Evolutionary conservation across 2,329 filamentous ascomycete genomes (phyloP), one percentile per base, ranked within the genome.

Genomic region (Fusarium ramigenum): DNA sequence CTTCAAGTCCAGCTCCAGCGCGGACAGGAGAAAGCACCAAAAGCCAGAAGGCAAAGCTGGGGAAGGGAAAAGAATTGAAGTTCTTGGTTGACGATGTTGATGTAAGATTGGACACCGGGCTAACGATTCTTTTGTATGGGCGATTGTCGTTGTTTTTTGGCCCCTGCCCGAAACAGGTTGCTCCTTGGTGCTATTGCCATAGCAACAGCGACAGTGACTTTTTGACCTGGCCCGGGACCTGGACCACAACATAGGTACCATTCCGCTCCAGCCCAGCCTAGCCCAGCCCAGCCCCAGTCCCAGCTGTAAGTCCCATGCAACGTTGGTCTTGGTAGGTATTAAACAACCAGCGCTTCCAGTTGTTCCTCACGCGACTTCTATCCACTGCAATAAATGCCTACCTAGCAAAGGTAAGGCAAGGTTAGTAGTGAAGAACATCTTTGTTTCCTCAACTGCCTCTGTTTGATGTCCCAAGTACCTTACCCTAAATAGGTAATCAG

Each of bases 131-230:
- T 67, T 67, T 67, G 65, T 67, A 67, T 67, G 63, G 63, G n/a
- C 63, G 39, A 47, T 69, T 63, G 30, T 46, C 40, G 66, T 69
- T 69, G 66, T 69, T 69, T 68, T 69, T 44, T 40, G 67, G 67
- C 58, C 70, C 70, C 74, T 63, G 67, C 75, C 72, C 75, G 75
- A 75, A 78, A 78, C 75, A 78, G 74, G 63, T 63, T 53, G 56
- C 62, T 62, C 40, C 63, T 52, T 36, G 36, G 40, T 50, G 50
- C 30, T 30, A 66, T 77, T 70, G 69, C 58, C 68, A 77, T 75
- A 68, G 72, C 72, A 74, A 77, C 64, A 68, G 70, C 72, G 70
- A 75, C 64, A 57, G 59, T 28, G 49, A 58, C 39, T 39, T 39
- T 59, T 44, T 37, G 30, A 28, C 50, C 32, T 62, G 40, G 32